Base-by-base conservation (phyloP, 2,329 filamentous ascomycete species). In the Aspergillus sojae region DNA sequence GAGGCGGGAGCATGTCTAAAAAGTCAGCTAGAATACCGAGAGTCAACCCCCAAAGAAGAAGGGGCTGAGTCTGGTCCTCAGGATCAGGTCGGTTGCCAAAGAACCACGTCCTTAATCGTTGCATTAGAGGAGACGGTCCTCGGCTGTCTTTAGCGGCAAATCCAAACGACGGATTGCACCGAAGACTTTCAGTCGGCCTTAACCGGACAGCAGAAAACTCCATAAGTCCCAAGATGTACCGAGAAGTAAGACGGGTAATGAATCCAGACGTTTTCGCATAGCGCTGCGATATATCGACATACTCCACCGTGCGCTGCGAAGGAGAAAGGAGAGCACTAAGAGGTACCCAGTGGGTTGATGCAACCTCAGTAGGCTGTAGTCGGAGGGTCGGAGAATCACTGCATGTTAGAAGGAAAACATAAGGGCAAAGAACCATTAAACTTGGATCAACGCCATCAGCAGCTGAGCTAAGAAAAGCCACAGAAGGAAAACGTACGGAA, bases 371-470 rank as follows among this genome's bases (percentile, higher is more conserved):
- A 5, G 88, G 88, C 70, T 91, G 88, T n/a, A 91, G 80, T 53
- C 82, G 82, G 45, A 91, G 80, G 1, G 83, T 76, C 5, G 88
- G 87, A 5, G 85, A 79, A 28, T 82, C 79, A 32, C 84, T 83
- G 21, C 81, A 82, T 3, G 86, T 89, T 61, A 87, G 77, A 28
- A 91, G 78, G 74, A 89, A 91, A 50, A 91, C 81, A 73, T 88
- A 90, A 0, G 89, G 89, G 70, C 88, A 91, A 9, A 91, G 80
- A 4, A 91, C 88, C 87, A 91, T 89, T 28, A 91, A 77, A 10
- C 87, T 88, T 67, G 62, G 43, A 41, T 4, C 12, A 32, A 36
- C 32, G 28, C 19, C 39, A 62, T 75, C 59, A 74, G 70, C 60
- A 52, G 46, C 30, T 34, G 41, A 30, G 36, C 2, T 21, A 32